Conservation (phyloP, 176 grass and related monocot genomes). For the Carex littledalei region DNA sequence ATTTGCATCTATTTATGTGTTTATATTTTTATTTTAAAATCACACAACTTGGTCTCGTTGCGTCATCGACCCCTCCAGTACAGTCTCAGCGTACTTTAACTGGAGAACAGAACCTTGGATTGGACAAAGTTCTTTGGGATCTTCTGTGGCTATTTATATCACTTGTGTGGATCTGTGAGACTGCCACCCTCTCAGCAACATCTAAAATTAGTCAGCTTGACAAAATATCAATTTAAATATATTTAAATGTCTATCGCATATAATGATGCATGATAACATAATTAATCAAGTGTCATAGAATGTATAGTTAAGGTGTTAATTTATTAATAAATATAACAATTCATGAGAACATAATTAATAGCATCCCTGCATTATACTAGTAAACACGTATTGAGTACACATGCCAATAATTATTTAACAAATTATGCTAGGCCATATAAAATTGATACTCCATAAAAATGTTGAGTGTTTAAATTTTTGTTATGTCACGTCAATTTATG, state of each 20-base stretch:
- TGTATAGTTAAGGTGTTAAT: too few relatives aligned
- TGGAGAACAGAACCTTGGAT: not conserved
- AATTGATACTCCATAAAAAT: too few relatives aligned
- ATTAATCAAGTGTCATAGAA: not conserved
- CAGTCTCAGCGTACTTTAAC: not conserved
- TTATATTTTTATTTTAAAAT: not conserved
- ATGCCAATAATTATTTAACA: too few relatives aligned
- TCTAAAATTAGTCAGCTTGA: too few relatives aligned
- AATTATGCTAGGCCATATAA: too few relatives aligned
- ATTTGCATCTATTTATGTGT: not conserved
- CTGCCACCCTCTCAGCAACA: too few relatives aligned
- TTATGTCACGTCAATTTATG: too few relatives aligned
- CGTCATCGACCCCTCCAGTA: not conserved
- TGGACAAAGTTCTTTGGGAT: not conserved
- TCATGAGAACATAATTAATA: too few relatives aligned
- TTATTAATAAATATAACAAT: not conserved
- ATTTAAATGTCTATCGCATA: not conserved
- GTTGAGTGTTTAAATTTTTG: too few relatives aligned
- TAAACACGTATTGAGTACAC: too few relatives aligned
- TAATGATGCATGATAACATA: not conserved
- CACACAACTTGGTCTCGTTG: not conserved
- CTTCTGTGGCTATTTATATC: not conserved
- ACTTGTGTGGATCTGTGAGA: not conserved
- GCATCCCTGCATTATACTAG: too few relatives aligned
- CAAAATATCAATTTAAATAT: too few relatives aligned